Evolutionary conservation across 73 alveolate species (phyloP).

Genomic region (Paramecium caudatum): DNA sequence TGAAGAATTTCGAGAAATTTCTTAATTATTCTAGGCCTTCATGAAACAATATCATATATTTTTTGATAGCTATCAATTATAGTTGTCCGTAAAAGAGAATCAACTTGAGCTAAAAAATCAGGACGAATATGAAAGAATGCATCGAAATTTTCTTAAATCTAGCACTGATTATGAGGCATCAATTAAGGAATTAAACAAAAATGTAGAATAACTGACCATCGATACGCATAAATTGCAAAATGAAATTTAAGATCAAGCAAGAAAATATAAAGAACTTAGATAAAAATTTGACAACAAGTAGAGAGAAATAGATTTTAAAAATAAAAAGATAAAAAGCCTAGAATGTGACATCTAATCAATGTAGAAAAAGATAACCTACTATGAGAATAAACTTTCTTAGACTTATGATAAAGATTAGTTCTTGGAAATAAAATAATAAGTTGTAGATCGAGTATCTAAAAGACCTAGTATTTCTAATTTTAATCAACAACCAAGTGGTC

Average conservation of each 20-base stretch:
- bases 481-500: neutral
- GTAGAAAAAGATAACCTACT: slow-evolving; percentile 18
- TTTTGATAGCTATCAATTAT: neutral
- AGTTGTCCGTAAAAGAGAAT: slow-evolving; percentile 25
- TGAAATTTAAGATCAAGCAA: slow-evolving; percentile 12
- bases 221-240: neutral
- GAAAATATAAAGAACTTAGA: slow-evolving; percentile 32
- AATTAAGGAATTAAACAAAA: neutral
- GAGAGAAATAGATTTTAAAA: slow-evolving; percentile 29
- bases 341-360: slow-evolving; percentile 9
- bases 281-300: neutral
- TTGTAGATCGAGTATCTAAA: neutral
- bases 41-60: slow-evolving; percentile 10
- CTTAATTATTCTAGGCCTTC: slow-evolving; percentile 1
- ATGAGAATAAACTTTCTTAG: neutral
- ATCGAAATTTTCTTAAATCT: neutral
- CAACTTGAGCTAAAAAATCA: slow-evolving; percentile 8
- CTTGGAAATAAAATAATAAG: neutral
- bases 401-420: slow-evolving; percentile 15
- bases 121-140: slow-evolving; percentile 18
- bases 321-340: slow-evolving; percentile 15
- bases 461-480: neutral
- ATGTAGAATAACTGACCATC: neutral
- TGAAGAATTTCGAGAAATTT: slow-evolving; percentile 39
- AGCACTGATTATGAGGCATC: neutral